Evolutionary conservation across 345 rosid species (phyloP).

Genomic region (Populus ilicifolia): DNA sequence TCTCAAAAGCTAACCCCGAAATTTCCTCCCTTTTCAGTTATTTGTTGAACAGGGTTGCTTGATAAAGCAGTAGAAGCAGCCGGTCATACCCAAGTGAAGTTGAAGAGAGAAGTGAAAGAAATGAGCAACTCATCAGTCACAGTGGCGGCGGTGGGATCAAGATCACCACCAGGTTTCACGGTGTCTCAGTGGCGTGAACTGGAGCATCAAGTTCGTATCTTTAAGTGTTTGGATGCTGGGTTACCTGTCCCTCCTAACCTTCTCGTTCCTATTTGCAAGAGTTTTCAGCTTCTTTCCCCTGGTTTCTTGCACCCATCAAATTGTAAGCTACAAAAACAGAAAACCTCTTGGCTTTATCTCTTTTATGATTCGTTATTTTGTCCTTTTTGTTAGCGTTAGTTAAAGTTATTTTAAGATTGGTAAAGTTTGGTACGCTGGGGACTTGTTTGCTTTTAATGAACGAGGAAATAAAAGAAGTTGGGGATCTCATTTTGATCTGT

Average conservation of each 20-base stretch:
- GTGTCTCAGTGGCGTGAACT: constrained; percentile 76
- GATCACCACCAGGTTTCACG: constrained; percentile 31
- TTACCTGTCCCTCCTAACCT: constrained; percentile 68
- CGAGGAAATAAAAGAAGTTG: background rate
- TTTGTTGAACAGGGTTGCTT: background rate
- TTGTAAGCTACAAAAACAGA: background rate
- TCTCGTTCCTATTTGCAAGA: constrained; percentile 53
- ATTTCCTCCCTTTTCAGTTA: background rate
- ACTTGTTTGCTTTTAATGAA: background rate
- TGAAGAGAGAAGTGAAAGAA: background rate
- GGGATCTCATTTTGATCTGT: background rate
- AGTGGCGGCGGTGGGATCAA: constrained; percentile 1
- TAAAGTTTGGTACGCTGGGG: background rate
- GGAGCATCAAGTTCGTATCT: constrained; percentile 86
- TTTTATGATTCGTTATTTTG: background rate
- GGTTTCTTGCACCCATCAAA: background rate
- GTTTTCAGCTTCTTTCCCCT: constrained; percentile 37
- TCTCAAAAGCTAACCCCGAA: background rate
- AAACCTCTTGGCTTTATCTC: background rate
- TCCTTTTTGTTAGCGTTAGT: background rate
- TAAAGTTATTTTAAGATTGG: background rate
- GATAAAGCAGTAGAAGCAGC: background rate
- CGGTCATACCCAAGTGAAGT: background rate
- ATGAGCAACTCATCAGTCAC: constrained; percentile 2
- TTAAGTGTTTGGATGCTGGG: constrained; percentile 71